Base-by-base conservation (phyloP, 1,284 basidiomycete genomes). In the Tilletiopsis washingtonensis region DNA sequence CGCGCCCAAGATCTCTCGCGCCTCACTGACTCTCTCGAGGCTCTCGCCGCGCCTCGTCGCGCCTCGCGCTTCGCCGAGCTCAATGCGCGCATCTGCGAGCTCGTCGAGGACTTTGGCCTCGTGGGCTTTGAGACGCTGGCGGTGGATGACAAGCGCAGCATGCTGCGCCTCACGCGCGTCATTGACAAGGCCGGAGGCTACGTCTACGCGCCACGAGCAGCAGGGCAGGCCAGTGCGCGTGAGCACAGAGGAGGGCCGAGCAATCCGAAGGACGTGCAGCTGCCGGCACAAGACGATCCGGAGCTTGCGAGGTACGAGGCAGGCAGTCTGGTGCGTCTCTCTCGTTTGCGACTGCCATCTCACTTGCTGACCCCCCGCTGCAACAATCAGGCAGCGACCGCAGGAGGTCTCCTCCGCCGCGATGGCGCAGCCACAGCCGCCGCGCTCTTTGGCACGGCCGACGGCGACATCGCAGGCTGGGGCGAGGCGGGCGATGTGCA, bases 121-220 rank as follows among this genome's bases (percentile, higher is more conserved):
- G 91, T 98, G 23, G 86, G 87, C 0, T 98, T 99, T 65, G 93
- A 98, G 76, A 98, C 94, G 0, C 80, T 99, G 0, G 91, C 91
- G 1, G 67, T 71, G 5, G 70, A 71, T 41, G 70, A 73, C 47
- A 56, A 62, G 39, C 57, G 54, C 5, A 64, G 60, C 17, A 73
- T 73, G 70, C 58, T 65, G 26, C 61, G 67, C 9, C 54, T 73
- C 9, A 41, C 69, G 14, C 58, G 58, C 23, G 52, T 67, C 6
- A 50, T 70, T 12, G 70, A 73, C 53, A 68, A 68, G 45, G 70
- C 69, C 3, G 61, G 63, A 9, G 69, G 69, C 12, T 72, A 70
- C 50, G 58, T 67, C 49, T 69, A 61, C 42, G 56, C 60, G 5
- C 49, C 45, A 21, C 17, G 45, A 25, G n/a, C n/a, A n/a, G n/a